Evolutionary conservation across 805 yeast species (phyloP).

Genomic region (Nakazawaea pomicola): DNA sequence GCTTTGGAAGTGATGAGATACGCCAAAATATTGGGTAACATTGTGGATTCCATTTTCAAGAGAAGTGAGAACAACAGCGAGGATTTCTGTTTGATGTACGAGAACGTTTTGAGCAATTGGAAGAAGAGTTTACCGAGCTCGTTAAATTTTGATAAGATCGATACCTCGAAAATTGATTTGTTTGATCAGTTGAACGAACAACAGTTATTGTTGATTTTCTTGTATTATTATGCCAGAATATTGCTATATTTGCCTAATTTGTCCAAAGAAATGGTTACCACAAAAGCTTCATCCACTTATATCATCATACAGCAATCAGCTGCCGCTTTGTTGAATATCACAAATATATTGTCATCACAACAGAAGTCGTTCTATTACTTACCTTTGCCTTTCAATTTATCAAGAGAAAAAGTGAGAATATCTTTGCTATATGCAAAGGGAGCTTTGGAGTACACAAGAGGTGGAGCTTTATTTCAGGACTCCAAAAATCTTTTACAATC

Average conservation of each 20-base stretch:
- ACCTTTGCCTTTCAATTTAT: constrained; percentile 60
- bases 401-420: constrained; percentile 59
- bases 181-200: constrained; percentile 32
- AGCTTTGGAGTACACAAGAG: constrained; percentile 74
- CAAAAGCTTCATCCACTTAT: constrained; percentile 48
- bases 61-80: constrained; percentile 36
- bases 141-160: constrained; percentile 58
- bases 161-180: constrained; percentile 35
- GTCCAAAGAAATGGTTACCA: constrained; percentile 35
- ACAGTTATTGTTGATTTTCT: constrained; percentile 47
- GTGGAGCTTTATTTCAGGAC: constrained; percentile 74
- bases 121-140: constrained; percentile 59
- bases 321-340: constrained; percentile 46
- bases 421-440: constrained; percentile 68
- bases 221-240: constrained; percentile 59
- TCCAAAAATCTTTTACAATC: constrained; percentile 52
- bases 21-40: constrained; percentile 67
- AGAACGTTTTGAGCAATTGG: constrained; percentile 77
- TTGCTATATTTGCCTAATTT: constrained; percentile 62
- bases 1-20: constrained; percentile 64
- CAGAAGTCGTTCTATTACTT: constrained; percentile 36
- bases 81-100: constrained; percentile 33
- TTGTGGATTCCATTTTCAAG: constrained; percentile 66
- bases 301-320: constrained; percentile 67
- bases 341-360: constrained; percentile 33